Evolutionary conservation across 1,284 basidiomycete species (phyloP), one percentile per base, ranked within the genome.

Genomic region (Fomitopsis palustris): DNA sequence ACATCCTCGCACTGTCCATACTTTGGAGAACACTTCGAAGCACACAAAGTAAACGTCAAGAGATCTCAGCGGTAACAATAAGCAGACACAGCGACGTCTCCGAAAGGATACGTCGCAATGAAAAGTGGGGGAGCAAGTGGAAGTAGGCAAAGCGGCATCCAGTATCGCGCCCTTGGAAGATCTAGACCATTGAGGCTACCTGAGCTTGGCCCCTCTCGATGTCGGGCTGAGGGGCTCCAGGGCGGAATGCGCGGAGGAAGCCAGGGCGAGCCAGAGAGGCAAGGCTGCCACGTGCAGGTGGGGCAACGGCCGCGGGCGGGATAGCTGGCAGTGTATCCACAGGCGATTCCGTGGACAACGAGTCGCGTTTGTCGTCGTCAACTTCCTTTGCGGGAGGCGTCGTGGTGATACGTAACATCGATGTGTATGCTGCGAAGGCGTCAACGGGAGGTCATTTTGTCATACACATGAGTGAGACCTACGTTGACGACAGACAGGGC

Each of bases 401-500:
- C 1, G 92, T 90, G 5, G 92, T 92, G 55, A 96, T 88, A 38
- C 93, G 83, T 27, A 96, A 76, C 35, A 95, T 78, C 0, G 92
- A 94, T 0, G 92, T 94, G 69, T 96, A 96, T 1, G 93, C 92
- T 93, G 56, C 9, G 54, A 31, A 47, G 27, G 53, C 16, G 54
- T 56, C 16, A 43, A 42, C 53, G 16, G 35, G 33, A 19, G 23
- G 57, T 17, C 10, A 5, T 4, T n/a, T 8, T 37, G 21, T 16
- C 41, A 52, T 38, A 33, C 43, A 60, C 38, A 39, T 47, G 54
- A 27, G 16, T n/a, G 61, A 56, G 16, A 78, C 87, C 73, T 65
- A 89, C 87, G 92, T 79, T 95, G 93, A 67, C 93, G 83, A 72
- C 93, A 95, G 54, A 96, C 92, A 31, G 93, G 93, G 72, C 93